Conservation (phyloP, 768 basidiomycete genomes). For the Pleurotus eryngii region DNA sequence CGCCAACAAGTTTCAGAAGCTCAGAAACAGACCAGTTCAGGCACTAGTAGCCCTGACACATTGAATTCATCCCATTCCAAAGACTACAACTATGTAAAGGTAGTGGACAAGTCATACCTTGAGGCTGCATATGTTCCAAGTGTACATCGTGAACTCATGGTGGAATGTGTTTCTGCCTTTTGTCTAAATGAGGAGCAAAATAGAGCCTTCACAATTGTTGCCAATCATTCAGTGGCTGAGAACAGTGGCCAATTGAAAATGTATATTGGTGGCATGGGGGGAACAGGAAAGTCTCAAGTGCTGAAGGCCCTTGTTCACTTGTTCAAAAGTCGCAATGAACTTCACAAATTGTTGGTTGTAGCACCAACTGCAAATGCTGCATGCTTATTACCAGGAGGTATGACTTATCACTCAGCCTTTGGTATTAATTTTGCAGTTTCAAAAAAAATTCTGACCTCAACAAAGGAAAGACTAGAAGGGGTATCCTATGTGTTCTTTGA, state of each 20-base stretch:
- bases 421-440: neutral
- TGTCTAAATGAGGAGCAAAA: constrained; percentile 28
- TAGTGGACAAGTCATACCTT: constrained; percentile 23
- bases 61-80: no score
- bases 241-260: constrained; percentile 22
- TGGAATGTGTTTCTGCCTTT: constrained; percentile 5
- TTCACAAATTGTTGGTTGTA: constrained; percentile 21
- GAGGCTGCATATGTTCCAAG: constrained; percentile 9
- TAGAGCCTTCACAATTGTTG: constrained; percentile 26
- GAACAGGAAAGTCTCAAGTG: no score
- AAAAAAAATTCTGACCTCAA: no score
- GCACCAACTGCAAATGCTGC: constrained; percentile 26
- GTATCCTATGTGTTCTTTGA: constrained; percentile 36
- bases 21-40: no score
- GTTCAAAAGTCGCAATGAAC: constrained; percentile 22
- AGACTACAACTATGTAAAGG: neutral
- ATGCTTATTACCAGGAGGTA: constrained; percentile 18
- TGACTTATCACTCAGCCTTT: constrained; percentile 22
- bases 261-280: constrained; percentile 30
- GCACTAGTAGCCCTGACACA: no score
- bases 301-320: constrained; percentile 21
- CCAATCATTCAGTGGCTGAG: constrained; percentile 17
- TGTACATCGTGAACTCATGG: neutral
- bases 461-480: constrained; percentile 10
- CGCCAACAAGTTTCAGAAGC: no score